Percentiles rank a stretch among this genome's conserved stretches.
These are phyloP conservation scores for Cucurbita ficifolia DNA, from an alignment of 306 rosid genomes.

Conservation along the genomic window DNA sequence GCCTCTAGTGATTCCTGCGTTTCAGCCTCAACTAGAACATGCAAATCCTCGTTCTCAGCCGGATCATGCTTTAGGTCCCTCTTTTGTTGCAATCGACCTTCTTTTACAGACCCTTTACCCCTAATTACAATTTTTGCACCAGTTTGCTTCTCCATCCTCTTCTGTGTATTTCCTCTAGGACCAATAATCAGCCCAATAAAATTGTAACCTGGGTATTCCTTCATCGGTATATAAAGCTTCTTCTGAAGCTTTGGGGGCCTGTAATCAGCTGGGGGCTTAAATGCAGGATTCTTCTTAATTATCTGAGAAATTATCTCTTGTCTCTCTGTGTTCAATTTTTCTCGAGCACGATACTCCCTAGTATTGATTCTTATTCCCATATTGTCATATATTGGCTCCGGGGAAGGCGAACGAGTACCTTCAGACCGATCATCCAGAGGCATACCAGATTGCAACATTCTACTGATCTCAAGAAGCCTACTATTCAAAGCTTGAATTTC, in stretches of 20 bases:
- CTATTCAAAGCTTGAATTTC: slow-evolving; percentile 90
- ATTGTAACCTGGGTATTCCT: slow-evolving; percentile 90
- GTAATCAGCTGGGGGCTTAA: slow-evolving; percentile 94
- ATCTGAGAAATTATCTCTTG: slow-evolving; percentile 88
- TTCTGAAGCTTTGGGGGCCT: slow-evolving; percentile 96
- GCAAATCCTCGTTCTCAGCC: slow-evolving; percentile 89
- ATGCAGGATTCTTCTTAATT: slow-evolving; percentile 82
- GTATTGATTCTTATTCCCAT: slow-evolving; percentile 90
- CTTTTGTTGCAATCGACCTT: slow-evolving; percentile 92
- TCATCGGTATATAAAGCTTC: slow-evolving; percentile 97
- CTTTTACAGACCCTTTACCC: slow-evolving; percentile 91
- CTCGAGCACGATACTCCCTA: slow-evolving; percentile 87
- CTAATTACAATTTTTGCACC: slow-evolving; percentile 95
- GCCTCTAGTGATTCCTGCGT: slow-evolving; percentile 79
- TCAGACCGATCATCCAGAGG: slow-evolving; percentile 90
- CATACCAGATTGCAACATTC: slow-evolving; percentile 84
- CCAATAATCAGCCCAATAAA: slow-evolving; percentile 93
- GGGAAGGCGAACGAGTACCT: slow-evolving; percentile 95
- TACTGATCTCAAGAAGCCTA: slow-evolving; percentile 81
- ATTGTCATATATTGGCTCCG: slow-evolving; percentile 89
- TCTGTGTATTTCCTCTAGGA: slow-evolving; percentile 94
- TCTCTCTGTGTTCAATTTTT: slow-evolving; percentile 77
- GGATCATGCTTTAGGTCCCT: slow-evolving; percentile 89
- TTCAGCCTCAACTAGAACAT: slow-evolving; percentile 91
- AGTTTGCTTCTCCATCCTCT: slow-evolving; percentile 93